These are phyloP conservation scores for Pleurotus eryngii DNA, from an alignment of 768 basidiomycete species.

Conservation along the genomic window DNA sequence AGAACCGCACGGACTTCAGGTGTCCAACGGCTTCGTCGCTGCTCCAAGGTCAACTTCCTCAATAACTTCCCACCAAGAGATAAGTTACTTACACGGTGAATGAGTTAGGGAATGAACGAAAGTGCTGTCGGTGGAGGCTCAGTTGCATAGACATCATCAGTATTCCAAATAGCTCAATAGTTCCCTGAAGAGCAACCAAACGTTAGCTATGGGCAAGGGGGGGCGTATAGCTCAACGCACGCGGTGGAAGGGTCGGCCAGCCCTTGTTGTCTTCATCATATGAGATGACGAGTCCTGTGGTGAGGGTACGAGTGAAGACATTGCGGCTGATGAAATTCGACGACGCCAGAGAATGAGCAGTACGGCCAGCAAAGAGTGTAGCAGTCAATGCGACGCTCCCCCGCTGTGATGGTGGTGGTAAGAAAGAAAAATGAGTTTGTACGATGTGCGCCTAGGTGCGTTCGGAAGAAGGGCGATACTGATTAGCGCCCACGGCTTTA, in stretches of 20 bases:
- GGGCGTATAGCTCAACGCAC: constrained; percentile 35
- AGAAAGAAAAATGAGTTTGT: constrained; percentile 10
- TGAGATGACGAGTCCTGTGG: constrained; percentile 60
- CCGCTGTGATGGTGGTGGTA: constrained; percentile 19
- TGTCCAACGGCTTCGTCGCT: constrained; percentile 5
- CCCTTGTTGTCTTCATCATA: constrained; percentile 98
- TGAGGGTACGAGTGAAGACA: constrained; percentile 38
- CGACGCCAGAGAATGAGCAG: constrained; percentile 47
- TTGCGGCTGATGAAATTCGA: constrained; percentile 33
- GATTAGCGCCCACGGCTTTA: not conserved
- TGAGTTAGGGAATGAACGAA: constrained; percentile 90
- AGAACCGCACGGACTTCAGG: constrained; percentile 7
- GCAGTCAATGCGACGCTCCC: constrained; percentile 16
- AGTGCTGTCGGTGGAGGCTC: constrained; percentile 91
- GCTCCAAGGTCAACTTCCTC: not conserved
- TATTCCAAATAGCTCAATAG: constrained; percentile 96
- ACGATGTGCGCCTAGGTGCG: not conserved
- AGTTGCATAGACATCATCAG: constrained; percentile 92
- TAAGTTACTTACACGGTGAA: constrained; percentile 81
- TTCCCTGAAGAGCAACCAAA: constrained; percentile 63
- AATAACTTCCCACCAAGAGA: constrained; percentile 11
- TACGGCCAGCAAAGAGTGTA: constrained; percentile 43
- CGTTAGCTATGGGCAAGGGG: constrained; percentile 1
- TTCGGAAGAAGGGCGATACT: not conserved
- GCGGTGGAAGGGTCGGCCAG: constrained; percentile 92